A percentile compares a stretch with the other conserved stretches of the same genome.
These are phyloP conservation scores for Microdochium trichocladiopsis DNA, from an alignment of 2,329 filamentous ascomycete genomes.

Conservation along the genomic window DNA sequence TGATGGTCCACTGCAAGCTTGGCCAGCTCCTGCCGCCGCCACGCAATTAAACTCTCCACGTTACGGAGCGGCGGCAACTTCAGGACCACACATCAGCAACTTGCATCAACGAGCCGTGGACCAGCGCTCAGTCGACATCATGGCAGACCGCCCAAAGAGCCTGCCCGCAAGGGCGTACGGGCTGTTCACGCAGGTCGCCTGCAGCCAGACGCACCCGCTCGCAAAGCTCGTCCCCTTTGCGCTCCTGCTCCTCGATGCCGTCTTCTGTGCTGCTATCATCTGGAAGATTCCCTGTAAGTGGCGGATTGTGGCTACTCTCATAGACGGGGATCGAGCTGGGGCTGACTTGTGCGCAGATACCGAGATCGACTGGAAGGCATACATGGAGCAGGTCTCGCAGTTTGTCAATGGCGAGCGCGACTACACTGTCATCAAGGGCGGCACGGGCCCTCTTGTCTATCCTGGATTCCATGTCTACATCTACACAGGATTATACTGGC, in stretches of 20 bases:
- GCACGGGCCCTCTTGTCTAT: conserved; percentile 90
- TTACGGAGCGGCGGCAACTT: no score
- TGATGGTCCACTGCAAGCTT: no score
- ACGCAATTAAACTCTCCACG: no score
- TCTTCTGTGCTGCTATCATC: conserved; percentile 68
- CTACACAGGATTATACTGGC: conserved; percentile 70
- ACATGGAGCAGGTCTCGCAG: conserved; percentile 87
- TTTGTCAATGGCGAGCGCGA: conserved; percentile 80
- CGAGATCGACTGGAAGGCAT: conserved; percentile 95
- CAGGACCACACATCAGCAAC: not conserved
- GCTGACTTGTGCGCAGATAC: conserved; percentile 53
- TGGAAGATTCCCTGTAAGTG: conserved; percentile 75
- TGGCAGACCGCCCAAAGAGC: not conserved
- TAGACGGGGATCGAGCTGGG: conserved; percentile 1
- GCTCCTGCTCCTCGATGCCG: conserved; percentile 63
- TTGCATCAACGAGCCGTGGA: not conserved
- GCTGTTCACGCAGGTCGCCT: not conserved
- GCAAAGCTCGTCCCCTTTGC: conserved; percentile 47
- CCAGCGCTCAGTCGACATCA: not conserved
- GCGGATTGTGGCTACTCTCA: conserved; percentile 1
- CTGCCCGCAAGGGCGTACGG: not conserved
- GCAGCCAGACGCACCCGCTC: conserved; percentile 17
- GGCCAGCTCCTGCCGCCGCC: no score
- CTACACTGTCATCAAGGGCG: conserved; percentile 78
- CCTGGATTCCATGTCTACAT: conserved; percentile 90